These are phyloP conservation scores for Abrus pulchellus DNA, from an alignment of 306 rosid species.

Conservation along the genomic window DNA sequence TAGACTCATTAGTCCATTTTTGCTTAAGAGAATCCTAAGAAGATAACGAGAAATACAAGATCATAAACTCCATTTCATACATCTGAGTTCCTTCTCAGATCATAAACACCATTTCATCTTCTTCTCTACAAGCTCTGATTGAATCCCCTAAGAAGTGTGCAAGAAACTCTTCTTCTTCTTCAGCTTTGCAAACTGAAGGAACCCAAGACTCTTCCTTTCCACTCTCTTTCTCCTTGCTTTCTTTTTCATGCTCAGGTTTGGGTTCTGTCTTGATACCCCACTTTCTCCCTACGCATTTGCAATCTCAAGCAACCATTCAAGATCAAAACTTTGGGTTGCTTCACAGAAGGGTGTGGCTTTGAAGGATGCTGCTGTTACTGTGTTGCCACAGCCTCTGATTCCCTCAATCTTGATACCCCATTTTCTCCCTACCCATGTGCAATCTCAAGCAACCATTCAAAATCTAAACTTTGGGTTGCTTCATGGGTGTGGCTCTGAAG, in stretches of 20 bases:
- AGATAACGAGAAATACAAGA: no score
- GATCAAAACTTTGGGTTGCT: slow-evolving; percentile 46
- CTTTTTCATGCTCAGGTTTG: slow-evolving; percentile 62
- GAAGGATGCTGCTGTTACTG: neutral
- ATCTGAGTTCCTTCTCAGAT: slow-evolving; percentile 95
- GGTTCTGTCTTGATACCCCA: slow-evolving; percentile 52
- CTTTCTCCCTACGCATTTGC: slow-evolving; percentile 66
- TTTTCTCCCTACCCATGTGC: slow-evolving; percentile 28
- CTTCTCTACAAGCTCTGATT: slow-evolving; percentile 78
- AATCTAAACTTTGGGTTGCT: no score
- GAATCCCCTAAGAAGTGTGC: slow-evolving; percentile 79
- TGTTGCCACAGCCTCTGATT: slow-evolving; percentile 40
- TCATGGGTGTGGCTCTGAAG: no score
- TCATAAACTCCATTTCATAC: slow-evolving; percentile 50
- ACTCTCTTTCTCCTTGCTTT: slow-evolving; percentile 63
- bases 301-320: slow-evolving; percentile 40
- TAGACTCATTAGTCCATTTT: no score
- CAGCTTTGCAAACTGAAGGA: slow-evolving; percentile 52
- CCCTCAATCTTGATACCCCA: neutral
- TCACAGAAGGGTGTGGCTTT: slow-evolving; percentile 45
- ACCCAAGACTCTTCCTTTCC: slow-evolving; percentile 60
- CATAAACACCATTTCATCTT: slow-evolving; percentile 78
- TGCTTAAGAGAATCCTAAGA: no score
- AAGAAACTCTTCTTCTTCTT: slow-evolving; percentile 52
- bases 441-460: slow-evolving; percentile 19